These are phyloP conservation scores for Penicilliopsis zonata DNA, from an alignment of 495 filamentous ascomycete genomes.

Conservation along the genomic window DNA sequence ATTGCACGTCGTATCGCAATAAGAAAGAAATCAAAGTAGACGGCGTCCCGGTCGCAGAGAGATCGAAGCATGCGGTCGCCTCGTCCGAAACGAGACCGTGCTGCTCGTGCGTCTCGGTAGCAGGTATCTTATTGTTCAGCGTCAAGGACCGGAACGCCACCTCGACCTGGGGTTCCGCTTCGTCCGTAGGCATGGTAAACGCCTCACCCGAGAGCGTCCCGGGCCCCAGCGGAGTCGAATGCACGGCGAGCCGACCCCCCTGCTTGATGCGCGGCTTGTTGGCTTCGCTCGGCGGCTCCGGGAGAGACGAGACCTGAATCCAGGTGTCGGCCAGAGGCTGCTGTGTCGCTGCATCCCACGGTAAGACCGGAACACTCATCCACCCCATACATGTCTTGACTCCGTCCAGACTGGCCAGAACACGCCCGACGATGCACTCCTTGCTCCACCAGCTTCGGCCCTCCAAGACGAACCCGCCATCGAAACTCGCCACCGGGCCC, in stretches of 20 bases:
- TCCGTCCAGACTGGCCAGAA: slow-evolving; percentile 52
- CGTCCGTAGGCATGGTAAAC: slow-evolving; percentile 21
- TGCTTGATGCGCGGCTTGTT: slow-evolving; percentile 27
- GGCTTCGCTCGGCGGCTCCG: slow-evolving; percentile 16
- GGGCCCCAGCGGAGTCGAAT: slow-evolving; percentile 25
- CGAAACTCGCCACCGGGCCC: slow-evolving; percentile 58
- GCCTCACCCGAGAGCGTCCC: slow-evolving; percentile 37
- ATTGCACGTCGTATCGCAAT: slow-evolving; percentile 50
- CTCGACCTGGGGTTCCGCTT: slow-evolving; percentile 3
- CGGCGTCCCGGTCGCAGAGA: slow-evolving; percentile 19
- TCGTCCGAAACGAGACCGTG: slow-evolving; percentile 31
- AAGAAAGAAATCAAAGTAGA: slow-evolving; percentile 28
- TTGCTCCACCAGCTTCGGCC: slow-evolving; percentile 77
- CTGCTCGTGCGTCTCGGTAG: slow-evolving; percentile 10
- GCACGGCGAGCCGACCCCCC: slow-evolving; percentile 17
- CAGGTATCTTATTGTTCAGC: slow-evolving; percentile 11
- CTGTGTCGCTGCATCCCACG: slow-evolving; percentile 14
- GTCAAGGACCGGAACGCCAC: slow-evolving; percentile 8
- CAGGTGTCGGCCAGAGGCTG: slow-evolving; percentile 45
- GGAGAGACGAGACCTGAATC: slow-evolving; percentile 49
- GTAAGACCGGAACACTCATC: slow-evolving; percentile 49
- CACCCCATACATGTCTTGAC: slow-evolving; percentile 71
- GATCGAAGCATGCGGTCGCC: slow-evolving; percentile 39
- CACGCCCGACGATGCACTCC: slow-evolving; percentile 60
- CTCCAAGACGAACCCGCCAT: slow-evolving; percentile 64